A percentile compares a stretch with the other conserved stretches of the same genome.
Evolutionary conservation across 2,329 filamentous ascomycete genomes (phyloP).

Genomic region (Ilyonectria mors-panacis): DNA sequence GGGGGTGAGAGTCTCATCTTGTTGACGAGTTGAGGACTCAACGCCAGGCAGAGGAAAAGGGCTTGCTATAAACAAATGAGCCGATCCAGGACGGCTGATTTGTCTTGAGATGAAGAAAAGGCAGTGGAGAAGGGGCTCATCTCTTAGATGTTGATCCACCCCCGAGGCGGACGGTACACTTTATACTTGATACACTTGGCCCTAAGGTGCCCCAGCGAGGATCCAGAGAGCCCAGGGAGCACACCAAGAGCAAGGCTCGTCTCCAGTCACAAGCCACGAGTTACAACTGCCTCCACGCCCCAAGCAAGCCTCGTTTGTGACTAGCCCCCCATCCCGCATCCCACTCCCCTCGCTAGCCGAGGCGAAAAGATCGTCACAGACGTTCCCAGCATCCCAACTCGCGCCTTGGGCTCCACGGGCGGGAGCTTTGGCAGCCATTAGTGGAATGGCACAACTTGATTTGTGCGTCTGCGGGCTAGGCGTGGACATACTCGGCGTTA

Average conservation of each 20-base stretch:
- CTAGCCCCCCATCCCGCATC: constrained; percentile 19
- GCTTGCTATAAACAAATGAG: not conserved
- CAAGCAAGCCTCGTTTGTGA: constrained; percentile 5
- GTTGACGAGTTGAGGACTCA: not conserved
- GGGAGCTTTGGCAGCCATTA: constrained; percentile 4
- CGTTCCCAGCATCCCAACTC: constrained; percentile 25
- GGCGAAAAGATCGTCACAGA: constrained; percentile 9
- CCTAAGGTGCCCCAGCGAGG: too few species aligned
- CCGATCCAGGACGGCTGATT: not conserved
- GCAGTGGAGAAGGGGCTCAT: not conserved
- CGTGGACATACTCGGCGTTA: not conserved
- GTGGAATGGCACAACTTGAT: constrained; percentile 1
- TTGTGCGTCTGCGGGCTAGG: constrained; percentile 3
- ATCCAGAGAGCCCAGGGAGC: not conserved
- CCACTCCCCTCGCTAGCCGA: constrained; percentile 8
- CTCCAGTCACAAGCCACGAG: constrained; percentile 14
- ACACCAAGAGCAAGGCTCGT: not conserved
- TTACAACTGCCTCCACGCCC: constrained; percentile 14
- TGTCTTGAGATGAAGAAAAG: not conserved
- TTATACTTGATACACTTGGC: constrained; percentile 14
- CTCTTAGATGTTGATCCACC: not conserved
- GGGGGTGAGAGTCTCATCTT: constrained; percentile 24
- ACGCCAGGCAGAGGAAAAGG: not conserved
- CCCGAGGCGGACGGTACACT: constrained; percentile 2
- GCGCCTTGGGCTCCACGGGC: constrained; percentile 3